Percentiles rank a stretch among this genome's conserved stretches.
Evolutionary conservation across 345 rosid species (phyloP).

Genomic region (Brassica cretica): DNA sequence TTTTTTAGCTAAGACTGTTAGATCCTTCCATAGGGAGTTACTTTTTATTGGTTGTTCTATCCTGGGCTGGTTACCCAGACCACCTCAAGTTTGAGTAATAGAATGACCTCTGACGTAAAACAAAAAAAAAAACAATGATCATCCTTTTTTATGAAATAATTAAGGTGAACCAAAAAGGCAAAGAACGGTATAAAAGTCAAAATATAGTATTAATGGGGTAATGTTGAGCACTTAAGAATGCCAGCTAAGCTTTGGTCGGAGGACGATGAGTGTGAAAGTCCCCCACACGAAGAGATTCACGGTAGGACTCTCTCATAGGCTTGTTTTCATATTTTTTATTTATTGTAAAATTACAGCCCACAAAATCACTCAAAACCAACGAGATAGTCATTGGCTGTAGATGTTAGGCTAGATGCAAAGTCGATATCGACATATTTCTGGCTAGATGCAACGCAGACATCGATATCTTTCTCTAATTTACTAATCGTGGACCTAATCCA

Average conservation of each 20-base stretch:
- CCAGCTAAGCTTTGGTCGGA: slow-evolving; percentile 31
- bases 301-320: slow-evolving; percentile 18
- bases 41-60: too few species aligned
- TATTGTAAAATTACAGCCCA: slow-evolving; percentile 20
- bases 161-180: slow-evolving; percentile 24
- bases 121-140: too few species aligned
- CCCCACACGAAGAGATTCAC: slow-evolving; percentile 26
- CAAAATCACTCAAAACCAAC: neutral
- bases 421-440: neutral
- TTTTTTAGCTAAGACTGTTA: too few species aligned
- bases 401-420: neutral
- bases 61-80: too few species aligned
- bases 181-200: slow-evolving; percentile 1
- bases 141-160: neutral
- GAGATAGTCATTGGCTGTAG: neutral
- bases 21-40: too few species aligned
- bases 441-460: neutral
- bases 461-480: neutral
- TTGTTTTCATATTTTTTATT: slow-evolving; percentile 14
- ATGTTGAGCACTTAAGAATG: slow-evolving; percentile 37
- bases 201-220: slow-evolving; percentile 15
- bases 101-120: too few species aligned
- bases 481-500: neutral
- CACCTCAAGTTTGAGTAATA: too few species aligned
- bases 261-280: slow-evolving; percentile 19